Percentiles rank a stretch among this genome's conserved stretches.
Evolutionary conservation across 164 flowering plant species (phyloP).

Genomic region (Vitis cinerea): DNA sequence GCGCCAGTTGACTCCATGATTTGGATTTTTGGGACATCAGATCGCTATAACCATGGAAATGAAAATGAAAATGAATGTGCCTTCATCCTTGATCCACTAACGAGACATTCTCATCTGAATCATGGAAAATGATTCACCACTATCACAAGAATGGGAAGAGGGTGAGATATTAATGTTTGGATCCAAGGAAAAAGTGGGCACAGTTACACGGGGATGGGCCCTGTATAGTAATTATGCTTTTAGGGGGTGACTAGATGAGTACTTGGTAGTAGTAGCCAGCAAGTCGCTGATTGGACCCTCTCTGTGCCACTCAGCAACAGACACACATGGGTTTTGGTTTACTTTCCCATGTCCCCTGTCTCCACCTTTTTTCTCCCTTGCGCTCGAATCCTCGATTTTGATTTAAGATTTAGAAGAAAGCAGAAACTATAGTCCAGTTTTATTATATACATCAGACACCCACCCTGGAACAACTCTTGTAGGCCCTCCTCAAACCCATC

Average conservation of each 20-base stretch:
- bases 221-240: slow-evolving; percentile 14
- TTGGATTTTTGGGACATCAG: no score
- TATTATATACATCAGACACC: not conserved
- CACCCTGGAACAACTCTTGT: not conserved
- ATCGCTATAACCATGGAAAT: not conserved
- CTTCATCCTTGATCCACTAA: no score
- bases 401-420: not conserved
- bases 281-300: not conserved
- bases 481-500: not conserved
- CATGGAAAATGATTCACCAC: no score
- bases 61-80: no score
- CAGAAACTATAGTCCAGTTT: not conserved
- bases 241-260: not conserved
- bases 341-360: not conserved
- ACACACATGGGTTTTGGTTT: not conserved
- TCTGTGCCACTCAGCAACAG: not conserved
- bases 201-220: not conserved
- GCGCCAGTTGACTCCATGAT: slow-evolving; percentile 6
- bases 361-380: not conserved
- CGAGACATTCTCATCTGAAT: no score
- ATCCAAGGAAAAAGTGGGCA: not conserved
- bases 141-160: no score
- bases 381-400: not conserved
- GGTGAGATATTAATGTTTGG: no score
- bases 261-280: not conserved